phyloP scores from a whole-genome alignment of 768 basidiomycete species.

The Coprinellus micaceus region DNA sequence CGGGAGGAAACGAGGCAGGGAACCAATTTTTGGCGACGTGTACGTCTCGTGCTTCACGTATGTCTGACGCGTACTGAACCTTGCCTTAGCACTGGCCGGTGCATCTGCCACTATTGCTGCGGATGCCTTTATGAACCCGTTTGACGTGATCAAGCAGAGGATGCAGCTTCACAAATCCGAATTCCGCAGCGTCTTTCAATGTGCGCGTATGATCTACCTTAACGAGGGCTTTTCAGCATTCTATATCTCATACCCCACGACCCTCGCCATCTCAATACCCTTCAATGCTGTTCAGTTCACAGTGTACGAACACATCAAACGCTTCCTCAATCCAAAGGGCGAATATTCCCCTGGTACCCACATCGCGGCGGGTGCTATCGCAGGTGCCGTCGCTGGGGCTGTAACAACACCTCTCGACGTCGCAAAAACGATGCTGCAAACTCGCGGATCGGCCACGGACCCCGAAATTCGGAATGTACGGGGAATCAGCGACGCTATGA shows the following conservation, averaged over 20 bases:
- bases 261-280: constrained; percentile 92
- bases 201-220: constrained; percentile 79
- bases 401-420: constrained; percentile 97
- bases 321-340: constrained; percentile 76
- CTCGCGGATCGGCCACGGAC: constrained; percentile 86
- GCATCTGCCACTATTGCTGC: constrained; percentile 92
- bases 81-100: constrained; percentile 74
- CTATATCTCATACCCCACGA: constrained; percentile 98
- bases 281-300: constrained; percentile 98
- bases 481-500: constrained; percentile 85
- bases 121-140: constrained; percentile 99
- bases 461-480: constrained; percentile 76
- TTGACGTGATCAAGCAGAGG: constrained; percentile 99
- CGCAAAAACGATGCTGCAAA: constrained; percentile 95
- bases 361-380: constrained; percentile 85
- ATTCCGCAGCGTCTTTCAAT: constrained; percentile 83
- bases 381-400: constrained; percentile 91
- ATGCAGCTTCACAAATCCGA: constrained; percentile 97
- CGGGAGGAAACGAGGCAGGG: constrained; percentile 76
- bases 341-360: constrained; percentile 93
- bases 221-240: constrained; percentile 88
- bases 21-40: constrained; percentile 89
- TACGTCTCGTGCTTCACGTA: constrained; percentile 37
- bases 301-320: constrained; percentile 92
- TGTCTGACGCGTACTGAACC: constrained; percentile 9